Evolutionary conservation across 1,284 basidiomycete species (phyloP).

Genomic region (Xerocomus nothofagi): DNA sequence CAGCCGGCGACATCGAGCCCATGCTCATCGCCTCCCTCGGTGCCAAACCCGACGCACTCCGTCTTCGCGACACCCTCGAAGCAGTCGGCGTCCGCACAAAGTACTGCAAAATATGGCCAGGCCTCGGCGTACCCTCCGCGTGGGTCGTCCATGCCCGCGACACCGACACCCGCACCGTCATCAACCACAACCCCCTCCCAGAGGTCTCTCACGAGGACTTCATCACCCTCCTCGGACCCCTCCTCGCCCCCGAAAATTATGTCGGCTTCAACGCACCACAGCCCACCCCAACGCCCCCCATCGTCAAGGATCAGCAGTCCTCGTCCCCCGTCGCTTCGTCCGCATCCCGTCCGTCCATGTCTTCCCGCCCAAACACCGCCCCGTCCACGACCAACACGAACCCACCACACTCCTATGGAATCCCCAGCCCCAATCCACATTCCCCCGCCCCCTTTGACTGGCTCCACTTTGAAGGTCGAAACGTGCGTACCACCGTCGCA

Average conservation of each 20-base stretch:
- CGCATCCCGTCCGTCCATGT: slow-evolving; percentile 29
- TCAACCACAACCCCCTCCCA: slow-evolving; percentile 82
- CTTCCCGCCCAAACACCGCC: slow-evolving; percentile 27
- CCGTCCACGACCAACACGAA: slow-evolving; percentile 9
- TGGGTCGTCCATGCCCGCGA: slow-evolving; percentile 79
- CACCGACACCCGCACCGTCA: slow-evolving; percentile 60
- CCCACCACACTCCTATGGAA: slow-evolving; percentile 8
- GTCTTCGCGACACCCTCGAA: slow-evolving; percentile 64
- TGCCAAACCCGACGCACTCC: slow-evolving; percentile 64
- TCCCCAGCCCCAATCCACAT: slow-evolving; percentile 43
- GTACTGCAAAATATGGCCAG: slow-evolving; percentile 72
- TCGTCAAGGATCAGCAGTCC: slow-evolving; percentile 31
- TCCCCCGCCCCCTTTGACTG: slow-evolving; percentile 78
- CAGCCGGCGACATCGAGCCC: slow-evolving; percentile 51
- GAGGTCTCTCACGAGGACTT: slow-evolving; percentile 84
- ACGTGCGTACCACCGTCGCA: slow-evolving; percentile 69
- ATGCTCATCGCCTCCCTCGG: slow-evolving; percentile 73
- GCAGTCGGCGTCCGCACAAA: slow-evolving; percentile 64
- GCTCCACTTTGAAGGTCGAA: slow-evolving; percentile 79
- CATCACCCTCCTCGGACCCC: slow-evolving; percentile 69
- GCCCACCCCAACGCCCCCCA: slow-evolving; percentile 17
- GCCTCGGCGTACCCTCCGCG: slow-evolving; percentile 71
- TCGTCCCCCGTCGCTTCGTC: slow-evolving; percentile 37
- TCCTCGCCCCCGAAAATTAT: slow-evolving; percentile 78
- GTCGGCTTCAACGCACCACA: slow-evolving; percentile 23